A percentile compares a stretch with the other conserved stretches of the same genome.
Conservation (phyloP, 371 early-diverging fungal species). For the Rhizopus sp. region DNA sequence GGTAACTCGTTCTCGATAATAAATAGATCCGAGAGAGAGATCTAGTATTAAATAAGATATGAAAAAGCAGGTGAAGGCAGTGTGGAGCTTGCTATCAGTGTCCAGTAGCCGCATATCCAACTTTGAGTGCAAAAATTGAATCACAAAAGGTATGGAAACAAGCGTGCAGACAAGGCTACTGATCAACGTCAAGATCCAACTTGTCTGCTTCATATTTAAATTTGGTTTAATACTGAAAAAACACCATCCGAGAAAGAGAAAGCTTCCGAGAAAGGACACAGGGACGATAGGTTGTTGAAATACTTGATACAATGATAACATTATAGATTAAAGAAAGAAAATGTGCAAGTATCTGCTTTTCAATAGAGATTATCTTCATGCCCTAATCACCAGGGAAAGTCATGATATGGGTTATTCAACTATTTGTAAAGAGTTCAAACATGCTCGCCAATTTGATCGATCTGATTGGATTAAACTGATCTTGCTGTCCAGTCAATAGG, state of each 20-base stretch:
- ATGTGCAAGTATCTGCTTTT: too few species aligned
- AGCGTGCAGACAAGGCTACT: conserved; percentile 39
- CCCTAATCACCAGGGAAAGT: too few species aligned
- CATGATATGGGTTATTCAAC: too few species aligned
- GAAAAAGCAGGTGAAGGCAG: conserved; percentile 32
- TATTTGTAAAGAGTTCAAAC: too few species aligned
- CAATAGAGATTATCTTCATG: too few species aligned
- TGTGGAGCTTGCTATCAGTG: conserved; percentile 16
- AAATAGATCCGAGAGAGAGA: conserved; percentile 44
- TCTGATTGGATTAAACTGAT: too few species aligned
- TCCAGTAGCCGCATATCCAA: conserved; percentile 27
- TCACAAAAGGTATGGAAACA: conserved; percentile 32
- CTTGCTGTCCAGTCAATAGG: too few species aligned
- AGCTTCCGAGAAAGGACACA: conserved; percentile 13
- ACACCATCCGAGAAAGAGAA: conserved; percentile 17
- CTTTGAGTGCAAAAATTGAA: conserved; percentile 28
- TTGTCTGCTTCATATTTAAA: conserved; percentile 32
- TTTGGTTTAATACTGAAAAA: conserved; percentile 27
- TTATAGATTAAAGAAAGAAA: too few species aligned
- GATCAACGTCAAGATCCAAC: conserved; percentile 42
- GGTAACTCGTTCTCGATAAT: conserved; percentile 48
- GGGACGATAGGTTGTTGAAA: conserved; percentile 29
- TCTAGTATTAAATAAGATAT: conserved; percentile 48
- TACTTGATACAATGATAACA: conserved; percentile 10
- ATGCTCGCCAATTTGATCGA: too few species aligned